Conservation (phyloP, 2,329 filamentous ascomycete species). For the Talaromyces sp. region DNA sequence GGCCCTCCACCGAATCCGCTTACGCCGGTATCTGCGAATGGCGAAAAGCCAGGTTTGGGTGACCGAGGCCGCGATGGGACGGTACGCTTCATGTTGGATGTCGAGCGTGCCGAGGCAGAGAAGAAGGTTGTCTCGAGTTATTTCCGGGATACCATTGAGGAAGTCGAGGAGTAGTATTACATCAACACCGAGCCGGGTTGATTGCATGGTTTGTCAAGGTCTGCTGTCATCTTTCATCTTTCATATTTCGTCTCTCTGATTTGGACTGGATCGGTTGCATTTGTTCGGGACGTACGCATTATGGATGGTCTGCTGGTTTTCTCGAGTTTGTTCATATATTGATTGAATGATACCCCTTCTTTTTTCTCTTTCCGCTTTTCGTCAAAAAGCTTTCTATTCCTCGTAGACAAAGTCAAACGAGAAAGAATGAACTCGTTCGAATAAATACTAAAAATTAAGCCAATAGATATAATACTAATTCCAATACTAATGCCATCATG, state of each 20-base stretch:
- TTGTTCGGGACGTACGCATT: neutral
- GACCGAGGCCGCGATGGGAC: constrained; percentile 64
- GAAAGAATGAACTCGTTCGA: neutral
- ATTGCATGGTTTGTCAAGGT: neutral
- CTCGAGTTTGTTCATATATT: neutral
- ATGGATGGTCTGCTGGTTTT: neutral
- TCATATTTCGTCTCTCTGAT: neutral
- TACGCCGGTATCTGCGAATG: constrained; percentile 46
- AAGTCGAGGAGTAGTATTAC: constrained; percentile 45
- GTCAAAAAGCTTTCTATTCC: neutral
- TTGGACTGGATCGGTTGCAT: neutral
- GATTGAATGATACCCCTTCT: constrained; percentile 17
- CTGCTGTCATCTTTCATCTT: neutral
- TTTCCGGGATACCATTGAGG: constrained; percentile 73
- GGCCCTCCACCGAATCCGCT: constrained; percentile 30
- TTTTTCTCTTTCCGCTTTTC: neutral
- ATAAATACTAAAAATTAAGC: neutral
- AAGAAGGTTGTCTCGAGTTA: constrained; percentile 64
- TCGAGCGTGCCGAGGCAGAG: constrained; percentile 70
- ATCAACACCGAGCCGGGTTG: neutral
- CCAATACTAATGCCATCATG: neutral
- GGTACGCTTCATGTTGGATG: constrained; percentile 84
- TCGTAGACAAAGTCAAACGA: neutral
- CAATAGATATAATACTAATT: neutral
- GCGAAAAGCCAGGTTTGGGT: constrained; percentile 41